Percentiles rank a stretch among this genome's conserved stretches.
These are phyloP conservation scores for Ceratobasidium sp. DNA, from an alignment of 1,284 basidiomycete species.

Conservation along the genomic window DNA sequence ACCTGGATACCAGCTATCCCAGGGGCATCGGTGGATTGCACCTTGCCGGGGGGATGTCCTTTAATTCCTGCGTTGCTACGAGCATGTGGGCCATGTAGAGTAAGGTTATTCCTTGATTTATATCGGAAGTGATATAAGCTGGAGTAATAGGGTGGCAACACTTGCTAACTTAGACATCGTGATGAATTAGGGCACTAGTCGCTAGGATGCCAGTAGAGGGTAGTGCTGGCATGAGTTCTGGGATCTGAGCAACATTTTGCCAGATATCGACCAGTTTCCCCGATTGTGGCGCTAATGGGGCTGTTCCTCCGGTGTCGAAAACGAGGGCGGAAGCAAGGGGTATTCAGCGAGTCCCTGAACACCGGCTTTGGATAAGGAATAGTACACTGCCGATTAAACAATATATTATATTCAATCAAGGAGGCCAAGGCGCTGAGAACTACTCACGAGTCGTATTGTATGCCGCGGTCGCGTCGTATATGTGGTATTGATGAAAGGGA, in stretches of 20 bases:
- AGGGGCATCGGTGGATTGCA: not conserved
- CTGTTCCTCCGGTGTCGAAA: not conserved
- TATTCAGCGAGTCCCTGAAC: not conserved
- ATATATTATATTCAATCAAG: not conserved
- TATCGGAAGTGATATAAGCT: too few species aligned
- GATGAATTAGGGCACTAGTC: not conserved
- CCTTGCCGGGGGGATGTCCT: not conserved
- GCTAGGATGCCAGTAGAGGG: not conserved
- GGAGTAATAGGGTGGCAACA: not conserved
- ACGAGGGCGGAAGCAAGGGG: not conserved
- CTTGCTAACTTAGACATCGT: not conserved
- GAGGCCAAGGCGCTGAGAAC: not conserved
- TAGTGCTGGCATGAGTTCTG: not conserved
- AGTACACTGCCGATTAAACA: not conserved
- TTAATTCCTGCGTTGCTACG: not conserved
- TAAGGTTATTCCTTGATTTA: not conserved
- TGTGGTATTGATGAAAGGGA: slow-evolving; percentile 4
- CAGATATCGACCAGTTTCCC: slow-evolving; percentile 7
- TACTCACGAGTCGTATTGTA: slow-evolving; percentile 14
- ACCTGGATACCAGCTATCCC: slow-evolving; percentile 7
- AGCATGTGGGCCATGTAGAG: not conserved
- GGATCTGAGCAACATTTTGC: slow-evolving; percentile 12
- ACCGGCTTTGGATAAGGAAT: slow-evolving; percentile 9
- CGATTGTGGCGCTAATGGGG: not conserved
- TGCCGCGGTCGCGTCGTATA: not conserved